Evolutionary conservation across 2,329 filamentous ascomycete genomes (phyloP).

Genomic region (Pezicula rhizophila): DNA sequence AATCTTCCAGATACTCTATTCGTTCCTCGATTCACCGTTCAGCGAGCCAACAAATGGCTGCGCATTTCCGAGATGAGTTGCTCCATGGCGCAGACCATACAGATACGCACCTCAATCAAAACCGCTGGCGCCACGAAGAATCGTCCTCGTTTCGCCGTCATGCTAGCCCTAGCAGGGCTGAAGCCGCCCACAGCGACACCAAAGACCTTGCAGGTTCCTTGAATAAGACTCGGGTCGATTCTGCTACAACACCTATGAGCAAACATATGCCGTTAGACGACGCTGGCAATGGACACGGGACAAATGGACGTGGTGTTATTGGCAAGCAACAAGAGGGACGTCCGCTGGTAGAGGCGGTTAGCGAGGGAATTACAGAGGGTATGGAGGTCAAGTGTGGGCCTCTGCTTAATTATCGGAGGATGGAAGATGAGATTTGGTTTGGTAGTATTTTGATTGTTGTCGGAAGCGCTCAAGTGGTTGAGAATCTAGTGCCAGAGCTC

Average conservation of each 20-base stretch:
- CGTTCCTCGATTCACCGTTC: neutral
- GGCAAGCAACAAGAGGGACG: constrained; percentile 1
- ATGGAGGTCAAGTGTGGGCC: constrained; percentile 65
- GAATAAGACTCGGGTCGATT: constrained; percentile 44
- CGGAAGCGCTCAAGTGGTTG: constrained; percentile 58
- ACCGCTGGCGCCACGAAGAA: constrained; percentile 59
- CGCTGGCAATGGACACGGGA: constrained; percentile 13
- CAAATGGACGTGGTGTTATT: neutral
- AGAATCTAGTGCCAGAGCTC: constrained; percentile 54
- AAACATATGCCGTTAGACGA: constrained; percentile 43
- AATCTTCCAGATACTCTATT: neutral
- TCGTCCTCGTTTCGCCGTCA: constrained; percentile 48
- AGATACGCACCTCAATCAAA: constrained; percentile 52
- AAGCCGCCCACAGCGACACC: constrained; percentile 32
- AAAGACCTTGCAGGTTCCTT: constrained; percentile 50
- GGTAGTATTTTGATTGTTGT: constrained; percentile 84
- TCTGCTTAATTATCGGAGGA: constrained; percentile 71
- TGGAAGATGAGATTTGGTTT: constrained; percentile 65
- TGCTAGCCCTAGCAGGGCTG: constrained; percentile 30
- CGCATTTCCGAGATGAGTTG: constrained; percentile 19
- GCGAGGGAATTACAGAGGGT: constrained; percentile 18
- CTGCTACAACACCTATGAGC: constrained; percentile 16
- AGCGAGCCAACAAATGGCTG: constrained; percentile 16
- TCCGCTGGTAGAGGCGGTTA: constrained; percentile 1
- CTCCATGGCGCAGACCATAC: constrained; percentile 20